Base-by-base conservation (phyloP, 1,284 basidiomycete genomes). In the Leccinum subspadiceum region DNA sequence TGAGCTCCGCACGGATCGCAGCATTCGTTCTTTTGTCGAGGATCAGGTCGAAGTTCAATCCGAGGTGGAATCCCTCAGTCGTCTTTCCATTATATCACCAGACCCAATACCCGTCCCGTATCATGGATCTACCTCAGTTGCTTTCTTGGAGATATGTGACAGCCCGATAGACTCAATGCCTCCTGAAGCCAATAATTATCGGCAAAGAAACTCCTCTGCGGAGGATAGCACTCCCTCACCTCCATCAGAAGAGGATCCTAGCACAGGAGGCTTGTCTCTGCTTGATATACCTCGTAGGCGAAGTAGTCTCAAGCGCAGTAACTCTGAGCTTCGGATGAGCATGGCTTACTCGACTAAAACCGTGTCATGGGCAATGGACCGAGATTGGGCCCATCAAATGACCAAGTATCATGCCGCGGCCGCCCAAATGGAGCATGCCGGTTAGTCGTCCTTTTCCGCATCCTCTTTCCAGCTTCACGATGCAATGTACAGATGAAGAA, bases 331-430 rank as follows among this genome's bases (percentile, higher is more conserved):
- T 64, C 74, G 79, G 49, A 68, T 80, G 56, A 87, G 84, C 63
- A 75, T 80, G 54, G 79, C 77, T 39, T 83, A 85, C 62, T 76
- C 84, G 35, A 73, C 76, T n/a, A 89, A 89, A 75, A 81, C 83
- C 7, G 87, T 89, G 7, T 86, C 87, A 37, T 89, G 87, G 87
- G 87, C 87, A 33, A 87, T 87, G 75, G 81, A 85, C 59, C 78
- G 77, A 17, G 84, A 85, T 59, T 79, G 83, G 75, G 76, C 80
- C 39, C 79, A 79, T 9, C 84, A 85, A 64, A 76, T 86, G 63
- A 76, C 78, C 29, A 81, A 81, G 65, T 86, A 84, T 67, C 77
- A 81, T 20, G 76, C 79, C 61, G 79, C 79, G 17, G 78, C 81
- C 24, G 79, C 78, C 58, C 80, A 84, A 63, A 80, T 81, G 2